Percentiles rank a stretch among this genome's conserved stretches.
These are phyloP conservation scores for Backusella psychrophila DNA, from an alignment of 192 early-diverging fungal species.

Conservation along the genomic window DNA sequence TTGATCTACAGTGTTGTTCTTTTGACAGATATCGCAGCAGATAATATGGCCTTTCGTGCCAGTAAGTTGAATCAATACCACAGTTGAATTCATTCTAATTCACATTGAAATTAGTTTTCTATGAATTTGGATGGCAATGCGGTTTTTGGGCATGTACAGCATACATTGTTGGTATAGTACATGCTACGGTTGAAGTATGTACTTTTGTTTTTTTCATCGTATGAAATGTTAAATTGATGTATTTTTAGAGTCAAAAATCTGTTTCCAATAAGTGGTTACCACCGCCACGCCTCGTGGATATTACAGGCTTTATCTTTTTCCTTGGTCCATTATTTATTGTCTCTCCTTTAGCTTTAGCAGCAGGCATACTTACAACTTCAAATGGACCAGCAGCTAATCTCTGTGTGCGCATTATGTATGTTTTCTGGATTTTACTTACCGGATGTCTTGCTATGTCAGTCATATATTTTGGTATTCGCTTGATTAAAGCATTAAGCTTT, in stretches of 20 bases:
- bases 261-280: constrained; percentile 24
- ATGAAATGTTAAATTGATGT: not conserved
- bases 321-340: constrained; percentile 15
- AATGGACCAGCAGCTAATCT: constrained; percentile 1
- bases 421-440: constrained; percentile 26
- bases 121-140: constrained; percentile 30
- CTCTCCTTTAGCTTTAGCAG: constrained; percentile 9
- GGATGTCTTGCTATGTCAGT: not conserved
- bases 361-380: constrained; percentile 10
- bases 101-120: constrained; percentile 9
- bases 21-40: constrained; percentile 20
- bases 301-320: constrained; percentile 11
- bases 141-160: constrained; percentile 24
- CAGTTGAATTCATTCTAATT: not conserved
- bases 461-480: constrained; percentile 14
- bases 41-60: constrained; percentile 11
- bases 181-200: constrained; percentile 27
- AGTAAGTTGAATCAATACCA: not conserved
- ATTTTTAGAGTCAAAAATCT: constrained; percentile 23
- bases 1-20: constrained; percentile 14
- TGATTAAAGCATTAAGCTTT: constrained; percentile 5
- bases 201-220: not conserved
- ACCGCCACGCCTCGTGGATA: constrained; percentile 14
- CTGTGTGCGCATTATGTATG: constrained; percentile 19
- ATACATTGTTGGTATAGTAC: constrained; percentile 28